Conservation (phyloP, 176 grass and related monocot genomes). For the Calamus simplicifolius region DNA sequence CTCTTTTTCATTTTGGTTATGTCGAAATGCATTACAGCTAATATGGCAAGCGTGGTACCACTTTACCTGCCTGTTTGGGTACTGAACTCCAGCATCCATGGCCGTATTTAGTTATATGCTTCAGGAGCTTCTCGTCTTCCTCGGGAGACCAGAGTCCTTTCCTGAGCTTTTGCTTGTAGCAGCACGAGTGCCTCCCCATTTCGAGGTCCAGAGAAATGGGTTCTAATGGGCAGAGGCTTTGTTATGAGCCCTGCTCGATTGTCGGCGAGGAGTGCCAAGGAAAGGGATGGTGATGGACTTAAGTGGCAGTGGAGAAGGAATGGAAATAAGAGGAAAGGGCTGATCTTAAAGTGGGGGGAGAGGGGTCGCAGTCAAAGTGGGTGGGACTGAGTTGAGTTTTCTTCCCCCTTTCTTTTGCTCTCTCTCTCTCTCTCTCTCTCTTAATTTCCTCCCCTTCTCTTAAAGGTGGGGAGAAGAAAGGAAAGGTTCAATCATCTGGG, state of each 20-base stretch:
- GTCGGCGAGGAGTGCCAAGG: neutral
- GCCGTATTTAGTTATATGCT: conserved; percentile 20
- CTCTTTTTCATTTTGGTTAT: no score
- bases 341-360: neutral
- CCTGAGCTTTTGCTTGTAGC: conserved; percentile 25
- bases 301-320: neutral
- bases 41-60: no score
- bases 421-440: no score
- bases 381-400: neutral
- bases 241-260: neutral
- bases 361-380: neutral
- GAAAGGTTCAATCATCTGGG: no score
- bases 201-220: neutral
- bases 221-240: no score
- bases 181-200: conserved; percentile 26
- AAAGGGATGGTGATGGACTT: neutral
- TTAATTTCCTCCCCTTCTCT: neutral
- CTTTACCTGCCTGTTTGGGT: conserved; percentile 19
- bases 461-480: no score
- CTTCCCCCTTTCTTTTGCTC: neutral
- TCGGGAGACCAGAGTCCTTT: conserved; percentile 23
- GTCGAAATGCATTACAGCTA: no score
- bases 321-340: neutral
- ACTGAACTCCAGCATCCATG: conserved; percentile 26
- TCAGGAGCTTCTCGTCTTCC: conserved; percentile 22